Percentiles rank a stretch among this genome's conserved stretches.
phyloP scores from a whole-genome alignment of 176 grass and related monocot species.

The Leersia perrieri region DNA sequence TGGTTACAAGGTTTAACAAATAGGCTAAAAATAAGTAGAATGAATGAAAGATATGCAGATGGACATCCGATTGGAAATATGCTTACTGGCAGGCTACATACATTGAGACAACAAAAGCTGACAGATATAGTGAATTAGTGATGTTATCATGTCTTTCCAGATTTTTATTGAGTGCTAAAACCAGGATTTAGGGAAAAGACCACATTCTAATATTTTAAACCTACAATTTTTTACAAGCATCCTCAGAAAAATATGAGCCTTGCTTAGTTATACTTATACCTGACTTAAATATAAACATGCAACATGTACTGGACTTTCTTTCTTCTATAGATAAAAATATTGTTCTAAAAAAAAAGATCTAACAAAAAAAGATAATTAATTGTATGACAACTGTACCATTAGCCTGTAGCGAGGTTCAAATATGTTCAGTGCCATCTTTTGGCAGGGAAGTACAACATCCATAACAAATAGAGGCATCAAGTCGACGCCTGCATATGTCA shows the following conservation, averaged over 20 bases:
- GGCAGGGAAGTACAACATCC: conserved; percentile 94
- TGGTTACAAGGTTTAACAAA: neutral
- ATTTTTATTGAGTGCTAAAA: conserved; percentile 9
- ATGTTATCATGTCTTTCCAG: neutral
- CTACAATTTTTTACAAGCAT: neutral
- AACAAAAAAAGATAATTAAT: conserved; percentile 18
- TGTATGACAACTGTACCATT: conserved; percentile 61
- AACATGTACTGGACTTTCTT: conserved; percentile 3
- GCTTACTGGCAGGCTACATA: neutral
- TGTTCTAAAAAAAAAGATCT: conserved; percentile 32
- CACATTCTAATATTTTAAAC: conserved; percentile 6
- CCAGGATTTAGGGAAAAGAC: neutral
- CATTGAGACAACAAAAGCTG: conserved; percentile 6
- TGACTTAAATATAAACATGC: conserved; percentile 19
- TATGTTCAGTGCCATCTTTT: conserved; percentile 98
- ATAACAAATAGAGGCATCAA: conserved; percentile 99
- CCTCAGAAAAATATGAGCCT: conserved; percentile 2
- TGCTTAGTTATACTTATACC: conserved; percentile 11
- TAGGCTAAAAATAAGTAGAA: neutral
- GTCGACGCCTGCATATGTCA: conserved; percentile 79
- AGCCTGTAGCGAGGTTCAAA: conserved; percentile 99
- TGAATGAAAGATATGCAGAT: conserved; percentile 3
- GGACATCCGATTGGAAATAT: neutral
- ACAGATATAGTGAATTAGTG: conserved; percentile 19
- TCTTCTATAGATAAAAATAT: neutral